Base-by-base conservation (phyloP, 2,329 filamentous ascomycete genomes). In the Canariomyces notabilis region DNA sequence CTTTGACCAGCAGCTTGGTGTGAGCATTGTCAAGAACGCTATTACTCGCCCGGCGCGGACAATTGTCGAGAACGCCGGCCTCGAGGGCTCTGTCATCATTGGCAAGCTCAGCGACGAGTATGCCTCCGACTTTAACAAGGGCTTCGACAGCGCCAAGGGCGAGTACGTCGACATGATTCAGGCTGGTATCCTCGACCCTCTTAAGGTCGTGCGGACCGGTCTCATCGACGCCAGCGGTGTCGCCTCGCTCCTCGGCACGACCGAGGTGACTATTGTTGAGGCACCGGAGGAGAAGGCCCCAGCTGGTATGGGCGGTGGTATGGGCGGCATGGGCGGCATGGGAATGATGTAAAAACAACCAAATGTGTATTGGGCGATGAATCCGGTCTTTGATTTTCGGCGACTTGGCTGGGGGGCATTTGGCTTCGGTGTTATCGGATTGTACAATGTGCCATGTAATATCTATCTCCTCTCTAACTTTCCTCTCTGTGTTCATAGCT, bases 151-250 rank as follows among this genome's bases (percentile, higher is more conserved):
- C 73, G 75, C 89, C 67, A 95, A 90, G 78, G 89, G 91, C 71
- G 87, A 97, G 76, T 98, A 95, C 73, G 89, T 96, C 58, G 91
- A 98, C 77, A 97, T 98, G 93, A 96, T 98, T 65, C 69, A 80
- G 54, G 82, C 89, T 58, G 93, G 93, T 85, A 98, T 98, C 69
- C 86, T 98, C 50, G 93, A 98, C 69, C 93, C 93, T 56, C 87
- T 98, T 79, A 98, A 98, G 87, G 93, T 98, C 60, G 93, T 98
- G 65, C 89, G 93, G 63, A 98, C 93, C 54, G 91, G 89, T 64
- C 84, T 98, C 49, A 80, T 90, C 63, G 93, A 98, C 62, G 93
- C 93, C 60, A 91, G 85, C 64, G 93, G 93, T 72, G 93, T 98
- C 61, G 93, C 93, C 44, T 97, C 91, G 44, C 82, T 98, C 51